Percentiles rank a stretch among this genome's conserved stretches.
phyloP scores from a whole-genome alignment of 2,329 filamentous ascomycete species.

The Sordariomycetes sp. region DNA sequence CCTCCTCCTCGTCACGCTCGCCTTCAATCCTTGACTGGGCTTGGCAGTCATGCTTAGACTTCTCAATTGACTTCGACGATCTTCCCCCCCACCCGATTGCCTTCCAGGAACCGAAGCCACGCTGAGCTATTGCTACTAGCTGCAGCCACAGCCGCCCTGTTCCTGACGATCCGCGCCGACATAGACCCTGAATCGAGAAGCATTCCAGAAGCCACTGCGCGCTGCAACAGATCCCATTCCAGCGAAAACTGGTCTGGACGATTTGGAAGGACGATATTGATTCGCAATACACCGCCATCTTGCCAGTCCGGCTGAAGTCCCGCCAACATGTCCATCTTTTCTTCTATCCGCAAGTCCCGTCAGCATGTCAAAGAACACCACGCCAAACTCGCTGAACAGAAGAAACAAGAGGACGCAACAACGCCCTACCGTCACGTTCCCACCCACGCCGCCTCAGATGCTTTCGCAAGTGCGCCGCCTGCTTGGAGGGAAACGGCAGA shows the following conservation, averaged over 20 bases:
- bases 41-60: no score
- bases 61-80: not conserved
- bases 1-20: no score
- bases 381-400: conserved; percentile 35
- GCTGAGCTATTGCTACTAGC: not conserved
- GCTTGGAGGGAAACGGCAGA: conserved; percentile 36
- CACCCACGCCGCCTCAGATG: conserved; percentile 52
- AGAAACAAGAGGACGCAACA: conserved; percentile 26
- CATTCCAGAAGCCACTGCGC: conserved; percentile 1
- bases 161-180: conserved; percentile 1
- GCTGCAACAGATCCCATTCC: no score
- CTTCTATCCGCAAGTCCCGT: conserved; percentile 39
- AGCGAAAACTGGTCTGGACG: not conserved
- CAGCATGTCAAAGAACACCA: conserved; percentile 47
- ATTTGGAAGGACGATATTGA: not conserved
- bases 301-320: not conserved
- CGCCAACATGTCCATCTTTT: conserved; percentile 46
- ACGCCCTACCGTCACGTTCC: conserved; percentile 50
- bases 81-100: no score
- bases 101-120: not conserved
- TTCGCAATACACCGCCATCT: not conserved
- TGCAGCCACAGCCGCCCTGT: not conserved
- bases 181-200: no score
- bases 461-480: conserved; percentile 42
- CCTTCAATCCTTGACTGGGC: no score